Evolutionary conservation across 139 green algal species (phyloP).

Genomic region (Picochlorum sp.): DNA sequence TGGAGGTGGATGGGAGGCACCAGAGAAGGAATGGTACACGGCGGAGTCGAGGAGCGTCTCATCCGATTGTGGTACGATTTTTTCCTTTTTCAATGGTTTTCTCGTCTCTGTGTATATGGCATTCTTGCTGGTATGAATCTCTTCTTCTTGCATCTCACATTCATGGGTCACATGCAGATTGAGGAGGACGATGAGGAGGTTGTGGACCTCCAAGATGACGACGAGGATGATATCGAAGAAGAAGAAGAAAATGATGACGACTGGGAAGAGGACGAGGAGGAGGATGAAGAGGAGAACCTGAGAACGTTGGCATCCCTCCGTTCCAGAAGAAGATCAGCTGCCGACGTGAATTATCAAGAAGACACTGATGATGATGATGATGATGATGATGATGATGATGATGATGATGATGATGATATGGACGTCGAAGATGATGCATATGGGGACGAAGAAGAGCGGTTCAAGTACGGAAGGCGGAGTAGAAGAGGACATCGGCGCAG

Average conservation of each 20-base stretch:
- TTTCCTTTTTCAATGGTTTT: too few species aligned
- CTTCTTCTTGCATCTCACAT: too few species aligned
- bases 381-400: too few species aligned
- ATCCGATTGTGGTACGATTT: too few species aligned
- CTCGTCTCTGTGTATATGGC: too few species aligned
- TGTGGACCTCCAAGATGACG: too few species aligned
- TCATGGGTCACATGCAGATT: too few species aligned
- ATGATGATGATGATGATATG: slow-evolving; percentile 9
- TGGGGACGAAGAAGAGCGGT: background rate
- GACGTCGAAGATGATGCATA: background rate
- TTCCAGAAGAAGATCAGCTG: background rate
- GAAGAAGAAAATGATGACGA: background rate
- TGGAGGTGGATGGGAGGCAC: too few species aligned
- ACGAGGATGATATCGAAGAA: background rate
- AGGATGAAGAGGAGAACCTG: background rate
- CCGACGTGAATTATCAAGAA: background rate
- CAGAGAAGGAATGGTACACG: too few species aligned
- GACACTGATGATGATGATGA: slow-evolving; percentile 9
- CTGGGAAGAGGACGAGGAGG: background rate
- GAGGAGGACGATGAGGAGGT: too few species aligned
- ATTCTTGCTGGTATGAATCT: too few species aligned
- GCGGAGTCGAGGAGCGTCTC: too few species aligned
- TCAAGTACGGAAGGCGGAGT: slow-evolving; percentile 3
- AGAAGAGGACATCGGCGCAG: slow-evolving; percentile 1
- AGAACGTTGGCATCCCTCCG: background rate